Conservation (phyloP, 2,329 filamentous ascomycete species). For the Ceratocystis huliohia region DNA sequence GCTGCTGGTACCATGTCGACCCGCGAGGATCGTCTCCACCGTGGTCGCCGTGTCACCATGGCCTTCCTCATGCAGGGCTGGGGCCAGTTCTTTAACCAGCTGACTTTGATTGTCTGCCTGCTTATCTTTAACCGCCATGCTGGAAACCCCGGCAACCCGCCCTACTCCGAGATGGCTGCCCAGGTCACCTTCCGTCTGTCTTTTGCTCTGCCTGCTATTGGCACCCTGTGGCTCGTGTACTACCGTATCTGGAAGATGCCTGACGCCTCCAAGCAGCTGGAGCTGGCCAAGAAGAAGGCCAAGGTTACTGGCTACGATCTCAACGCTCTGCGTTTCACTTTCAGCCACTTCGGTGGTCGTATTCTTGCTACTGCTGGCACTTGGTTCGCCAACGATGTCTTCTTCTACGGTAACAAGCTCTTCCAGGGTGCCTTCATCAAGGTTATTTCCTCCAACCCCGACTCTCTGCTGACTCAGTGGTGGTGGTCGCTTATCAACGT, state of each 20-base stretch:
- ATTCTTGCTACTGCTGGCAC: slow-evolving; percentile 73
- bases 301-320: slow-evolving; percentile 87
- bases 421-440: slow-evolving; percentile 86
- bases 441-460: slow-evolving; percentile 57
- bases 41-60: slow-evolving; percentile 87
- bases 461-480: slow-evolving; percentile 75
- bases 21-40: slow-evolving; percentile 83
- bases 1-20: slow-evolving; percentile 80
- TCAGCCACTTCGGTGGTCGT: slow-evolving; percentile 74
- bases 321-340: slow-evolving; percentile 65
- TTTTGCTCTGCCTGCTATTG: slow-evolving; percentile 80
- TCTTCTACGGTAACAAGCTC: slow-evolving; percentile 98
- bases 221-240: slow-evolving; percentile 90
- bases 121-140: slow-evolving; percentile 60
- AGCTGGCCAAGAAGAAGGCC: slow-evolving; percentile 69
- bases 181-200: slow-evolving; percentile 90
- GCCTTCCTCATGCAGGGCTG: slow-evolving; percentile 98
- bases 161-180: slow-evolving; percentile 62
- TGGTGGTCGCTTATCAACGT: slow-evolving; percentile 89
- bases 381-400: slow-evolving; percentile 96
- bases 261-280: slow-evolving; percentile 69
- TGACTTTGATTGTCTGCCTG: slow-evolving; percentile 71
- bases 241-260: slow-evolving; percentile 94
- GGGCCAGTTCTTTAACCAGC: slow-evolving; percentile 93
- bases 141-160: slow-evolving; percentile 47